Base-by-base conservation (phyloP, 805 yeast species). In the Wickerhamiella occidentalis region DNA sequence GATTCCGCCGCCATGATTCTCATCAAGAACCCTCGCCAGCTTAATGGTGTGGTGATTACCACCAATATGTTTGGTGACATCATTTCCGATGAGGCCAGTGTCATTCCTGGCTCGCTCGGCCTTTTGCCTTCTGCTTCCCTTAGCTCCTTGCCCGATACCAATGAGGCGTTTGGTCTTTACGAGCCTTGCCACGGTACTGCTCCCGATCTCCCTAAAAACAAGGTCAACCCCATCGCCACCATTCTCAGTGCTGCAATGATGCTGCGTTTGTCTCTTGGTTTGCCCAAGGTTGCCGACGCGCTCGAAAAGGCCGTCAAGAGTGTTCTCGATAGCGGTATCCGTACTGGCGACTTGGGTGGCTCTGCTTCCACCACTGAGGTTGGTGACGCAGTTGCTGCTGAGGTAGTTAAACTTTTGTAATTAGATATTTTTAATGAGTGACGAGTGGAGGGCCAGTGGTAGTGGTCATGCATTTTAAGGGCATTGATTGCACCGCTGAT, bases 161-260 rank as follows among this genome's bases (percentile, higher is more conserved):
- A 88, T 74, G 72, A 76, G 46, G 97, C 97, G 0, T 88, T 92
- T 64, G 98, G 98, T 52, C 73, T 92, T 56, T 92, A 92, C 66
- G 98, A 92, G 71, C 97, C 98, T 57, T 90, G 96, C 64, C 98
- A 90, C 66, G 98, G 98, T 44, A 82, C 96, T 43, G 98, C 98
- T 30, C 98, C 98, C 47, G 98, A 90, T 67, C 78, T 90, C 63
- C 80, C 81, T 47, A 72, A 69, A 52, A 85, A 86, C 65, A 82
- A 85, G 70, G 98, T 88, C 52, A 90, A 90, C 69, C 98, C 98
- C 47, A 69, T 90, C 51, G 98, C 97, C 47, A 85, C 96, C 21
- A 88, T 90, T 59, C 75, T 92, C 61, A 87, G 96, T 22, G 94
- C 85, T 11, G 97, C 97, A 28, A 84, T 92, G 94, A 92, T 92